phyloP scores from a whole-genome alignment of 2,329 filamentous ascomycete species.

The Fusarium anthophilum region DNA sequence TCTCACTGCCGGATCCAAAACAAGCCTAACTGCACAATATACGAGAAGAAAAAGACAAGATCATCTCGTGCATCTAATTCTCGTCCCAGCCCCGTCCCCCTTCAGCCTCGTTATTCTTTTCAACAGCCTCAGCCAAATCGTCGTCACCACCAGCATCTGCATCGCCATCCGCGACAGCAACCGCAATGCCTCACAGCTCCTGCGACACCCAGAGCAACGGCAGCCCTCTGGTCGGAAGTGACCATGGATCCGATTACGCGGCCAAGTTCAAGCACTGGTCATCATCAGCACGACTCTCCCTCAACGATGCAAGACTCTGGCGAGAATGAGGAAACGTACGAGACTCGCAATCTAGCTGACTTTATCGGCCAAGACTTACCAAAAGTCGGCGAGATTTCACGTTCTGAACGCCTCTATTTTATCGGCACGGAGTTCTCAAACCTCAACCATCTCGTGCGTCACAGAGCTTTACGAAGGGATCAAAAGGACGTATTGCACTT shows the following conservation, averaged over 20 bases:
- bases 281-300: constrained; percentile 16
- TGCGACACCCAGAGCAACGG: constrained; percentile 27
- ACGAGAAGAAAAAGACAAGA: constrained; percentile 58
- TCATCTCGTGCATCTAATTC: constrained; percentile 45
- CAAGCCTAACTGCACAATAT: constrained; percentile 55
- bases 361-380: constrained; percentile 60
- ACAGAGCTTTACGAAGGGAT: constrained; percentile 49
- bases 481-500: constrained; percentile 48
- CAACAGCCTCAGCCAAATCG: constrained; percentile 21
- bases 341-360: constrained; percentile 55
- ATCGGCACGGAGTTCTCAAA: constrained; percentile 66
- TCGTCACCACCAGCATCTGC: neutral
- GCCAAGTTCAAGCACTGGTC: constrained; percentile 19
- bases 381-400: constrained; percentile 56
- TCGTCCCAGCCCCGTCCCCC: constrained; percentile 47
- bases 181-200: constrained; percentile 46
- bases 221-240: constrained; percentile 21
- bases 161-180: neutral
- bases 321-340: constrained; percentile 52
- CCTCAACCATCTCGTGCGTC: constrained; percentile 63
- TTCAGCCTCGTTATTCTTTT: constrained; percentile 55
- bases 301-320: constrained; percentile 20
- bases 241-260: constrained; percentile 8
- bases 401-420: constrained; percentile 60
- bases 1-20: constrained; percentile 57